A percentile compares a stretch with the other conserved stretches of the same genome.
These are phyloP conservation scores for Suhomyces ambrosiae DNA, from an alignment of 1,139 yeast species.

Conservation along the genomic window DNA sequence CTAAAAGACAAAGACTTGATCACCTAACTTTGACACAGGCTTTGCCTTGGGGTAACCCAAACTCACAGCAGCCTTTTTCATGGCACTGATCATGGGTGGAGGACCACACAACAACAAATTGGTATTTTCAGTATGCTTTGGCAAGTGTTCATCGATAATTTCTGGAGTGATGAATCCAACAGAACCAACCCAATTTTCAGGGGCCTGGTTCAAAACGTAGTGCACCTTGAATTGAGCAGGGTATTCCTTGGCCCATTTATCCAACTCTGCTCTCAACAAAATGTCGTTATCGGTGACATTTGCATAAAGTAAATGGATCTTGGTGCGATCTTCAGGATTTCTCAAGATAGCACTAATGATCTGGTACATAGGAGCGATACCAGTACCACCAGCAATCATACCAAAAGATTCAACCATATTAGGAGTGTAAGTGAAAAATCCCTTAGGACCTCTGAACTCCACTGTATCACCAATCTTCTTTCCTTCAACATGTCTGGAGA, in stretches of 20 bases:
- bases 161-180: constrained; percentile 84
- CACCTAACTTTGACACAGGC: constrained; percentile 89
- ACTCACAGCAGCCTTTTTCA: constrained; percentile 76
- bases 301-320: constrained; percentile 74
- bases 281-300: constrained; percentile 79
- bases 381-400: constrained; percentile 97
- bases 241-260: constrained; percentile 59
- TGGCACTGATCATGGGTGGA: constrained; percentile 79
- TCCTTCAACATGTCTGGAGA: constrained; percentile 73
- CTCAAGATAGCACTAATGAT: constrained; percentile 76
- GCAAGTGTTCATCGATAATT: constrained; percentile 65
- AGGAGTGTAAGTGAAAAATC: constrained; percentile 82
- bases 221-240: constrained; percentile 70
- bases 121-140: constrained; percentile 61
- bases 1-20: constrained; percentile 86
- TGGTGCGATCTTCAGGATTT: constrained; percentile 76
- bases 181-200: constrained; percentile 76
- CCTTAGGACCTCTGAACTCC: constrained; percentile 84
- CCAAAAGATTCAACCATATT: constrained; percentile 75
- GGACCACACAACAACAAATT: constrained; percentile 94
- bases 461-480: constrained; percentile 53
- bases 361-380: constrained; percentile 90
- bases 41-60: constrained; percentile 86
- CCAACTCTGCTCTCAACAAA: constrained; percentile 76
- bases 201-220: constrained; percentile 76